phyloP scores from a whole-genome alignment of 1,284 basidiomycete species.

The Tilletia indica region DNA sequence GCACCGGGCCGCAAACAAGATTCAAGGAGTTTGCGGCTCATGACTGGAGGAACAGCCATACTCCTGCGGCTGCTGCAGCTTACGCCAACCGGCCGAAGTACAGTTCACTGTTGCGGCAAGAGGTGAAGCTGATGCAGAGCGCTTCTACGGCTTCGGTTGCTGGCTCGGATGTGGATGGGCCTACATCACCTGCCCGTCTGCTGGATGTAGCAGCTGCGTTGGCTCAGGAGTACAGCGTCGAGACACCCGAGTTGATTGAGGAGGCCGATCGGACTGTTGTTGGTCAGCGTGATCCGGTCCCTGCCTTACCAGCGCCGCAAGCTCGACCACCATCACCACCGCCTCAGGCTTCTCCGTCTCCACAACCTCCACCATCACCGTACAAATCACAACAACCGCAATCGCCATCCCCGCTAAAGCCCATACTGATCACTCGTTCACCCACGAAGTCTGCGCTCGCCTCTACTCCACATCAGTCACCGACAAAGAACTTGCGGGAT shows the following conservation, averaged over 20 bases:
- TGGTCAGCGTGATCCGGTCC: too few species aligned
- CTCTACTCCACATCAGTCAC: not conserved
- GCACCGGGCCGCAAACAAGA: not conserved
- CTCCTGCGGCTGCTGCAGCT: not conserved
- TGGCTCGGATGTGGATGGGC: not conserved
- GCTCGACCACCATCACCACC: too few species aligned
- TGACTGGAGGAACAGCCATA: not conserved
- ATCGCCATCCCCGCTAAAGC: constrained; percentile 5
- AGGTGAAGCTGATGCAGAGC: constrained; percentile 17
- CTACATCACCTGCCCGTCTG: constrained; percentile 6
- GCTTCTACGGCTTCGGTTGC: constrained; percentile 2
- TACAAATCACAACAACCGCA: too few species aligned
- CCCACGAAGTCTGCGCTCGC: constrained; percentile 1
- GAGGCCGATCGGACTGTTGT: not conserved
- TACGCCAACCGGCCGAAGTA: constrained; percentile 2
- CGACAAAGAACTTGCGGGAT: constrained; percentile 21
- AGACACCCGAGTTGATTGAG: not conserved
- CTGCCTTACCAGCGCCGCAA: too few species aligned
- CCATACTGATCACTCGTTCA: not conserved
- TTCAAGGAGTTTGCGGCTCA: not conserved
- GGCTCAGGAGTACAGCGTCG: not conserved
- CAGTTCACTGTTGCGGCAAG: constrained; percentile 12
- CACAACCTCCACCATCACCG: too few species aligned
- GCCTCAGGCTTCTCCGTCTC: too few species aligned
- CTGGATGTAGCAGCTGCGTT: constrained; percentile 3